Evolutionary conservation across 768 basidiomycete species (phyloP).

Genomic region (Fomitopsis serialis): DNA sequence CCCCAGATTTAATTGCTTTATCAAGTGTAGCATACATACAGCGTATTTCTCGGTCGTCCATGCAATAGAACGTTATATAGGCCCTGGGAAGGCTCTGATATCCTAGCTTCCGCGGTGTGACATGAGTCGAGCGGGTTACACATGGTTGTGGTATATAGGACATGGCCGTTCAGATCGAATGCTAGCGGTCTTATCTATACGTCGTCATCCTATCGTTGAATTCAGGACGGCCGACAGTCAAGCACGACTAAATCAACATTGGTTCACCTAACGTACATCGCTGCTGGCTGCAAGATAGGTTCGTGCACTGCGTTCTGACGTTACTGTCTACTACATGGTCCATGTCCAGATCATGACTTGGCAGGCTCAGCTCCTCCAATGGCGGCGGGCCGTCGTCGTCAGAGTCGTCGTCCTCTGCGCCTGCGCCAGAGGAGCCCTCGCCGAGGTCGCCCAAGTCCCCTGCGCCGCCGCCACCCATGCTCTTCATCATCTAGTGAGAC

Average conservation of each 20-base stretch:
- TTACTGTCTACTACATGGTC: background rate
- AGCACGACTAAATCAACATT: no score
- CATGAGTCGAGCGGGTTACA: no score
- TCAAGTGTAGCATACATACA: slow-evolving; percentile 1
- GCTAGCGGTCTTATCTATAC: no score
- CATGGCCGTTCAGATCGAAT: no score
- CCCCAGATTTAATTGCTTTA: background rate
- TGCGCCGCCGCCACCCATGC: slow-evolving; percentile 23
- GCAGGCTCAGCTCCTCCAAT: slow-evolving; percentile 59
- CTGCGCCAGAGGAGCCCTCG: slow-evolving; percentile 17
- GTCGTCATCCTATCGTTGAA: no score
- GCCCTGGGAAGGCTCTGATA: background rate
- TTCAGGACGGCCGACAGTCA: no score
- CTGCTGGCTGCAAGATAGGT: background rate
- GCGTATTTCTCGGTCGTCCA: background rate
- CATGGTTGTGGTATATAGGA: no score
- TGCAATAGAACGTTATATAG: background rate
- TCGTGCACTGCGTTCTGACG: no score
- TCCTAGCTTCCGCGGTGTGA: no score
- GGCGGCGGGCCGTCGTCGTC: slow-evolving; percentile 74
- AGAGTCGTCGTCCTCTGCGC: slow-evolving; percentile 32
- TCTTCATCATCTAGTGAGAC: slow-evolving; percentile 35
- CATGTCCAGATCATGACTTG: slow-evolving; percentile 23
- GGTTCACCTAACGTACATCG: background rate
- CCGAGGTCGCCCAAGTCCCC: slow-evolving; percentile 14